Evolutionary conservation across 192 early-diverging fungal species (phyloP), one percentile per base, ranked within the genome.

Genomic region (Dissophora ornata): DNA sequence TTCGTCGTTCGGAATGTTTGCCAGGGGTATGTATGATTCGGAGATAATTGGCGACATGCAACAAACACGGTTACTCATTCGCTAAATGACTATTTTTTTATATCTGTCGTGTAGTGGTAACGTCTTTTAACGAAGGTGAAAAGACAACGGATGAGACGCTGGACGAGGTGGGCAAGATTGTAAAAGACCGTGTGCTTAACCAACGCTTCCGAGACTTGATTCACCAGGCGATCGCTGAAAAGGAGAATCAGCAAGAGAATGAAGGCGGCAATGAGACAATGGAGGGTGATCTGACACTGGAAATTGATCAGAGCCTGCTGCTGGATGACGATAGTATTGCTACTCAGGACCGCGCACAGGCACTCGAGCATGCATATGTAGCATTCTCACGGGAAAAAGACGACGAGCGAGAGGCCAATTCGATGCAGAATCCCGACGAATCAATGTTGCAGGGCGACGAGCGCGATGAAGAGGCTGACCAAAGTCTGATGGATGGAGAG

Each of bases 121-220:
- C 71, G 3, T 60, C 71, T 6, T 75, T 75, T 26, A 75, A 75
- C 29, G 71, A 75, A 30, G 71, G 71, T 13, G 71, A 75, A 40
- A 75, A 75, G 51, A 75, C 71, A 12, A 75, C 71, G 33, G 62
- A 75, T 0, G 71, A 75, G 32, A 75, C 71, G 0, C 57, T 75
- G 38, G 62, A 61, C 11, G 71, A 75, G 30, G 71, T 75, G 7
- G 26, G 71, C 15, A 75, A 41, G 50, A 66, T 75, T 66, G 71
- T 75, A 18, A 65, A 75, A 26, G 71, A 75, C 30, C 49, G 57
- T 0, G 19, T 42, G 1, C 57, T 75, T 18, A 75, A 66, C 18
- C 71, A 66, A 30, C 71, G 71, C 9, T 75, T 75, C 52, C 62
- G 48, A n/a, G 62, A 75, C 22, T 21, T 75, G 42, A 75, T 75